Conservation (phyloP, 345 rosid genomes). For the Balakata baccata region DNA sequence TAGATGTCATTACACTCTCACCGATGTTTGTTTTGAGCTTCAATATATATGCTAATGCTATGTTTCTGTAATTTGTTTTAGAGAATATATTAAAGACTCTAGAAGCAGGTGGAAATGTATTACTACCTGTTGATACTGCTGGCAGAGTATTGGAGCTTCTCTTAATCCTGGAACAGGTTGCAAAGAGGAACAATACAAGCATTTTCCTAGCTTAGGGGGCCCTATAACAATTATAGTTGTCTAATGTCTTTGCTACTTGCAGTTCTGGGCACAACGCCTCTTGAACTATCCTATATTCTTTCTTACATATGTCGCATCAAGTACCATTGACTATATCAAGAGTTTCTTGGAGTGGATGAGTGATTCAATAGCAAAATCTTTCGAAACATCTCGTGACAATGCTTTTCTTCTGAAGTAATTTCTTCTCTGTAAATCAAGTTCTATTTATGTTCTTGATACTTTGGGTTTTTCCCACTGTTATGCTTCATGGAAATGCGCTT, state of each 20-base stretch:
- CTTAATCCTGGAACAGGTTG: slow-evolving; percentile 84
- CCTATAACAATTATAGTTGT: slow-evolving; percentile 16
- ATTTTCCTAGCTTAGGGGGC: slow-evolving; percentile 12
- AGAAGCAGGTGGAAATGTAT: slow-evolving; percentile 81
- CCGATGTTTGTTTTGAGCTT: slow-evolving; percentile 7
- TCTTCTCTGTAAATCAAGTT: not conserved
- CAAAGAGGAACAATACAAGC: slow-evolving; percentile 13
- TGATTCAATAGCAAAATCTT: slow-evolving; percentile 91
- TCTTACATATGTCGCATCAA: slow-evolving; percentile 82
- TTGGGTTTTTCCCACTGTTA: slow-evolving; percentile 8
- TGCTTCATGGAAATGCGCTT: slow-evolving; percentile 1
- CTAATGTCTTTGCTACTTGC: slow-evolving; percentile 41
- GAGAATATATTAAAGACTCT: slow-evolving; percentile 64
- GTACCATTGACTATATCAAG: slow-evolving; percentile 94
- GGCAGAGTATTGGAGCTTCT: slow-evolving; percentile 93
- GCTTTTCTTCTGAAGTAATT: slow-evolving; percentile 86
- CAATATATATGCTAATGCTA: not conserved
- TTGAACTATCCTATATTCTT: slow-evolving; percentile 79
- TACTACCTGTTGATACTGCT: slow-evolving; percentile 85
- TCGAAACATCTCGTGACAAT: slow-evolving; percentile 95
- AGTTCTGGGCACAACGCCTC: slow-evolving; percentile 67
- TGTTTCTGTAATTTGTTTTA: slow-evolving; percentile 17
- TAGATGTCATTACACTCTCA: slow-evolving; percentile 5
- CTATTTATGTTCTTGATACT: not conserved
- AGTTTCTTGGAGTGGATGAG: slow-evolving; percentile 99